Evolutionary conservation across 805 yeast species (phyloP), one percentile per base, ranked within the genome.

Genomic region (Lachancea lanzarotensis): DNA sequence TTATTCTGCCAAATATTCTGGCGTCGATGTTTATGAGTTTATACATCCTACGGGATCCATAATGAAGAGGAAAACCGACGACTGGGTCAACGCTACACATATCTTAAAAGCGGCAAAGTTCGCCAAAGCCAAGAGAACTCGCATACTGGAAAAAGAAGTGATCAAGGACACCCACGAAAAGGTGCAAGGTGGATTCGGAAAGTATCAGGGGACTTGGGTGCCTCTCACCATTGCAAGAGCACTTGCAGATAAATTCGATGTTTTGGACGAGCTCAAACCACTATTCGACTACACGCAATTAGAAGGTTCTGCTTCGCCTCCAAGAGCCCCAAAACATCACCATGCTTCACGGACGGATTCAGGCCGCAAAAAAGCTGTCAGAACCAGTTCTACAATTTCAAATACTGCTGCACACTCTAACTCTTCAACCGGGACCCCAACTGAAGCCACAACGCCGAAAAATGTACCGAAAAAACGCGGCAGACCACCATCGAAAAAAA

Each of bases 131-230:
- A 88, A 85, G 63, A 71, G 98, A 53, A 90, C 97, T 16, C 82
- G 95, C 55, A 88, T 90, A 50, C 73, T 90, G 54, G 98, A 90
- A 62, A 80, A 84, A 56, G 96, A 90, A 51, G 95, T 91, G n/a
- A 96, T 91, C 59, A 76, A 75, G 35, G 95, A 95, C 4, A 67
- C 72, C 16, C 97, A 90, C 62, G 96, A 90, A 57, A 91, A 91
- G 63, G 88, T 90, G 18, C 98, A 90, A 65, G 98, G 98, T 50
- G 98, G 98, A 2, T 90, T 89, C 62, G 98, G 98, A 43, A 82
- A 90, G 59, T 91, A 89, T 65, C 98, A 91, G 65, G 97, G 96
- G 15, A 90, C 97, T 2, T 90, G 96, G 96, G 90, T 90, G 8
- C 97, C 97, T 0, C 66, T 86, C 50, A 79, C 74, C 6, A 78